Percentiles rank a stretch among this genome's conserved stretches.
Evolutionary conservation across 805 yeast species (phyloP).

Genomic region (Yamadazyma insecticola): DNA sequence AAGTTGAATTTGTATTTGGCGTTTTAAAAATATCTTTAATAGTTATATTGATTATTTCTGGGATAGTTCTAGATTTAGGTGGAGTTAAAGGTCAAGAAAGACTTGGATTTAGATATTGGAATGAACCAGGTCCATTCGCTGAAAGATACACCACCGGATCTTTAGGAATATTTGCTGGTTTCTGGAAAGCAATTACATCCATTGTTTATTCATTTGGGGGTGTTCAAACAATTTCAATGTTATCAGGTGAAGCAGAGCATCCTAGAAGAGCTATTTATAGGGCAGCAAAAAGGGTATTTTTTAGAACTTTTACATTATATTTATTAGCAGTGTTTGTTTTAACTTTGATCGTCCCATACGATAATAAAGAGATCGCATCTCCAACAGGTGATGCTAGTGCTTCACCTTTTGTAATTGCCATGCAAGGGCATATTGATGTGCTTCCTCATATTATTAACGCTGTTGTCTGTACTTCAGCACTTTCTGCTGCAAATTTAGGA

Average conservation of each 20-base stretch:
- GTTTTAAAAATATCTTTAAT: constrained; percentile 19
- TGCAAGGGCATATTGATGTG: constrained; percentile 28
- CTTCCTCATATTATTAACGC: constrained; percentile 36
- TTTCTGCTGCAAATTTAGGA: constrained; percentile 31
- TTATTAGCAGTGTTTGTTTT: constrained; percentile 25
- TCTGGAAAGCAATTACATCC: constrained; percentile 29
- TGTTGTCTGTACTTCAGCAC: constrained; percentile 35
- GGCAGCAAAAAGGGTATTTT: constrained; percentile 26
- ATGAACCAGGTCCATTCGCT: constrained; percentile 32
- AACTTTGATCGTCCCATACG: constrained; percentile 28
- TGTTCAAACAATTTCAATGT: constrained; percentile 19
- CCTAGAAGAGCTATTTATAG: constrained; percentile 28
- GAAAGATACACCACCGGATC: constrained; percentile 31
- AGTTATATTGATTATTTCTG: constrained; percentile 16
- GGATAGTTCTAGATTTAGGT: constrained; percentile 20
- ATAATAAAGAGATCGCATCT: constrained; percentile 20
- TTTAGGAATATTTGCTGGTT: constrained; percentile 30
- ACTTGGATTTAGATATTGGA: constrained; percentile 38
- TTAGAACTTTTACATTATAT: constrained; percentile 25
- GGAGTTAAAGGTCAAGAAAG: constrained; percentile 15
- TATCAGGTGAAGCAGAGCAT: constrained; percentile 28
- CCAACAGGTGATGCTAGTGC: constrained; percentile 26
- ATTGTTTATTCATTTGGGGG: constrained; percentile 37
- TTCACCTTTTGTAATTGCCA: constrained; percentile 39
- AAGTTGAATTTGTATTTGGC: constrained; percentile 24